These are phyloP conservation scores for Scheffersomyces stambukii DNA, from an alignment of 1,139 yeast genomes.

Conservation along the genomic window DNA sequence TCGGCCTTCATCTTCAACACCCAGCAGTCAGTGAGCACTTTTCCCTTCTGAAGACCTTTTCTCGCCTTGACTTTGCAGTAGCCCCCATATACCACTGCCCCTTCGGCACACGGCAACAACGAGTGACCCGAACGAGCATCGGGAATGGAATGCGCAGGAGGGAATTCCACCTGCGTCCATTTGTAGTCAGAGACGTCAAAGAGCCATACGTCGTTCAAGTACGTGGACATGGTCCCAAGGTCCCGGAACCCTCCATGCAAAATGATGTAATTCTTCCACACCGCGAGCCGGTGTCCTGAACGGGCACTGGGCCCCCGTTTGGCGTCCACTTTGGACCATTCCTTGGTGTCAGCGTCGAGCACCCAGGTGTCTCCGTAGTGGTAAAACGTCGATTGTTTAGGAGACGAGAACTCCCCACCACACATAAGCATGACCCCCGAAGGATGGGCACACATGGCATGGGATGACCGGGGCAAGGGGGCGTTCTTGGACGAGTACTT, in stretches of 20 bases:
- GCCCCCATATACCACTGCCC: conserved; percentile 89
- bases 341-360: conserved; percentile 75
- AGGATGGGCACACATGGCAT: conserved; percentile 91
- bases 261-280: conserved; percentile 86
- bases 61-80: conserved; percentile 90
- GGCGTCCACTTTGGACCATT: conserved; percentile 83
- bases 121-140: conserved; percentile 96
- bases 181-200: conserved; percentile 86
- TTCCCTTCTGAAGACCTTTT: conserved; percentile 87
- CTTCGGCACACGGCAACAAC: conserved; percentile 74
- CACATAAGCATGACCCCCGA: conserved; percentile 80
- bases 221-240: conserved; percentile 77
- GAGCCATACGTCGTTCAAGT: conserved; percentile 83
- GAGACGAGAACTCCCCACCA: conserved; percentile 97
- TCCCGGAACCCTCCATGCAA: conserved; percentile 94
- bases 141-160: conserved; percentile 75
- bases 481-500: conserved; percentile 74
- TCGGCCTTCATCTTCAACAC: conserved; percentile 82
- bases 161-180: conserved; percentile 89
- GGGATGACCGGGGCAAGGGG: conserved; percentile 92
- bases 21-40: conserved; percentile 89
- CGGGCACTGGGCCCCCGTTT: conserved; percentile 75
- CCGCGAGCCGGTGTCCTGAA: conserved; percentile 87
- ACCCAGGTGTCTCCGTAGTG: conserved; percentile 98
- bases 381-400: conserved; percentile 92